Evolutionary conservation across 164 flowering plant species (phyloP).

Genomic region (Akebia trifoliata): DNA sequence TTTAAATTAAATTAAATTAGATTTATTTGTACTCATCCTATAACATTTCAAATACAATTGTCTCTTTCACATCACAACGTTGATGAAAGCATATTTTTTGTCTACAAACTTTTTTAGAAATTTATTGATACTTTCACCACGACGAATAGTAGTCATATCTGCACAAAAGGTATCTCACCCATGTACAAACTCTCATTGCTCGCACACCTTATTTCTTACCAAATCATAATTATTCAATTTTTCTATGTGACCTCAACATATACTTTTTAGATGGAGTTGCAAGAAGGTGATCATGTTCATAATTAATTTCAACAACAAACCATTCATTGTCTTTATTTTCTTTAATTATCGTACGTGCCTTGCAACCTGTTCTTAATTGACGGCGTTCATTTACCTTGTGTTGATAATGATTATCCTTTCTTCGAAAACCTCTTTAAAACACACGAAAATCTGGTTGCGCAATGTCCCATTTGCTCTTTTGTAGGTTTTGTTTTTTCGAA

Average conservation of each 20-base stretch:
- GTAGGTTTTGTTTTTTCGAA: too few relatives aligned
- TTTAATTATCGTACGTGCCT: constrained; percentile 9
- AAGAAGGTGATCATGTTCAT: constrained; percentile 14
- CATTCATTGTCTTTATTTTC: constrained; percentile 4
- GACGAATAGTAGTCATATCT: constrained; percentile 14
- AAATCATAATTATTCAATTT: constrained; percentile 16
- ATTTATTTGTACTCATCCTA: constrained; percentile 12
- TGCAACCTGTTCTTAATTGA: constrained; percentile 9
- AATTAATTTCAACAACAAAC: constrained; percentile 7
- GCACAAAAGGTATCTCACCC: constrained; percentile 17
- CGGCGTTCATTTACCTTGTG: constrained; percentile 1
- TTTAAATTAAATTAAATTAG: too few relatives aligned
- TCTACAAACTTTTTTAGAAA: constrained; percentile 14
- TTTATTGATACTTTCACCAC: constrained; percentile 10
- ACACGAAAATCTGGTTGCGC: constrained; percentile 5
- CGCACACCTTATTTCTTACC: constrained; percentile 5
- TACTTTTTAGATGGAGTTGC: too few relatives aligned
- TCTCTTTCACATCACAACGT: constrained; percentile 13
- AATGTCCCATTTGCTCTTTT: constrained; percentile 10
- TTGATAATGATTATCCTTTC: constrained; percentile 8
- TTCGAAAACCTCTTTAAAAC: constrained; percentile 7
- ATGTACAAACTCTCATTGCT: constrained; percentile 20
- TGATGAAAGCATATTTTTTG: constrained; percentile 1
- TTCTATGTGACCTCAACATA: too few relatives aligned
- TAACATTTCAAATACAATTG: constrained; percentile 15